Evolutionary conservation across 371 early-diverging fungal species (phyloP), one percentile per base, ranked within the genome.

Genomic region (Actinomortierella wolfii): DNA sequence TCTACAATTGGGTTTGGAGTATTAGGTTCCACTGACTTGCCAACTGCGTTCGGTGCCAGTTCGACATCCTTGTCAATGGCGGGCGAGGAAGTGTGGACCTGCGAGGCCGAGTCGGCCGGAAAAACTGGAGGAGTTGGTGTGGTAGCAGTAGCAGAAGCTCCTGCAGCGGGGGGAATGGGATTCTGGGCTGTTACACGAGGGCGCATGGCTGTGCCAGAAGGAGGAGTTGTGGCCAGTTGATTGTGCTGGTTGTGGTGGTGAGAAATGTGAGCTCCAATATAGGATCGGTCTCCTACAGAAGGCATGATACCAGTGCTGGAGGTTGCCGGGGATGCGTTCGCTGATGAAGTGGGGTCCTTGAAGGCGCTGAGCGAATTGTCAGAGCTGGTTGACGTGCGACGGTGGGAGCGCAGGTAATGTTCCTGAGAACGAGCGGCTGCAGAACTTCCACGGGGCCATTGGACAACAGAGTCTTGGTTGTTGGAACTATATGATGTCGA

Each of bases 351-450:
- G 34, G 34, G 34, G 40, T 71, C 73, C 59, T 66, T 71, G 34
- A 34, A 34, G 34, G 34, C 34, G 11, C 7, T 6, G 50, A 71
- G 24, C 15, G 70, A 71, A 0, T 59, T 59, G 34, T 71, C 67
- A 5, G 73, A 71, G 47, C 73, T 45, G 0, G 67, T 62, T 0
- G 73, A 71, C 14, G 66, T 59, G 18, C 66, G 57, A 18, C 63
- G 66, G 15, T 65, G 62, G 15, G 47, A 34, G n/a, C 67, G 52
- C 14, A 65, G 55, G 43, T 65, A 62, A 59, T 66, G 73, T 29
- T 71, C 73, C 42, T 71, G 73, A 5, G 73, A 71, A 1, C 73
- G 58, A 55, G 58, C 66, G 13, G 67, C 73, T 26, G 73, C 66
- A 2, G 73, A 61, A 41, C 62, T 52, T 0, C 73, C 66, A 28